Conservation (phyloP, 2,329 filamentous ascomycete species). For the Colletotrichum filicis region DNA sequence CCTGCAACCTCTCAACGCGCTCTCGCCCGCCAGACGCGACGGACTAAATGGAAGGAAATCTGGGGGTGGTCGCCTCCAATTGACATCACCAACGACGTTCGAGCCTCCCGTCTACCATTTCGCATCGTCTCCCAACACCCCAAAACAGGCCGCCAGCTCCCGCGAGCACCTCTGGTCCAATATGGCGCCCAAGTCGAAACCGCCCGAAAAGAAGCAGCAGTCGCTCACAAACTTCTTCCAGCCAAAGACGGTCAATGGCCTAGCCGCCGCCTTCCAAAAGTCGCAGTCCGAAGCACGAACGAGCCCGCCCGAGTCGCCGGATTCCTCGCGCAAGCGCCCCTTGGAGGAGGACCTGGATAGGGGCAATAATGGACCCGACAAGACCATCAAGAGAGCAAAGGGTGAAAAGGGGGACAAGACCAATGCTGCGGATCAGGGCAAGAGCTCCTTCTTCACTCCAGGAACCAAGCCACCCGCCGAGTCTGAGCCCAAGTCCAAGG, state of each 20-base stretch:
- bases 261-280: conserved; percentile 49
- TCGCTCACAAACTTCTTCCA: conserved; percentile 90
- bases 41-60: conserved; percentile 4
- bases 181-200: conserved; percentile 41
- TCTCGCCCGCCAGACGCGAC: conserved; percentile 27
- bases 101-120: neutral
- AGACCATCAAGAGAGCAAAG: conserved; percentile 58
- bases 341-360: conserved; percentile 59
- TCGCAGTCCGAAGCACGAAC: conserved; percentile 42
- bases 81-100: conserved; percentile 20
- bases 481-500: conserved; percentile 37
- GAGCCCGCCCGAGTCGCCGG: conserved; percentile 41
- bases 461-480: conserved; percentile 37
- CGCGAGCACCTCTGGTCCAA: neutral
- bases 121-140: neutral
- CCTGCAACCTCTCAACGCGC: conserved; percentile 31
- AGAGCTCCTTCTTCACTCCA: conserved; percentile 48
- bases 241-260: conserved; percentile 64
- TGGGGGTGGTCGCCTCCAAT: conserved; percentile 9
- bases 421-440: conserved; percentile 47
- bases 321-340: conserved; percentile 59
- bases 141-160: neutral
- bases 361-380: conserved; percentile 53
- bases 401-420: conserved; percentile 48
- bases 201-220: conserved; percentile 74